Evolutionary conservation across 1,284 basidiomycete species (phyloP).

Genomic region (Cryptococcus neoformans): DNA sequence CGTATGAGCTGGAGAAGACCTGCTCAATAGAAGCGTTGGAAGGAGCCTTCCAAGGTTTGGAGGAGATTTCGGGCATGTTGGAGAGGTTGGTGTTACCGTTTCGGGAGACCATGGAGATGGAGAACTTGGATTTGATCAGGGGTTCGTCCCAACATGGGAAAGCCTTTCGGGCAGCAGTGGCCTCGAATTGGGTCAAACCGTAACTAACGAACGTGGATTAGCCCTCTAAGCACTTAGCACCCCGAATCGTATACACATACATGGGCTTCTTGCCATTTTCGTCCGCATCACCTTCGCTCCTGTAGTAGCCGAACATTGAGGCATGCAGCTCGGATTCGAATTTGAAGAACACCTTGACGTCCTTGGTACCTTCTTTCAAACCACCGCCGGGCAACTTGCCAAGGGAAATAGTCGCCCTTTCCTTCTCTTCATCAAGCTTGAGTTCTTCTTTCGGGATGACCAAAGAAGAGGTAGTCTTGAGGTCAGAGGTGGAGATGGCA

Average conservation of each 20-base stretch:
- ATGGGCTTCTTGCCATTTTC: constrained; percentile 51
- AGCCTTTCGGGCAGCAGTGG: constrained; percentile 77
- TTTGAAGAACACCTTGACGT: constrained; percentile 53
- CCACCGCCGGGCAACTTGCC: constrained; percentile 61
- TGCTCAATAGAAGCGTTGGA: constrained; percentile 32
- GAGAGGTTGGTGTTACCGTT: constrained; percentile 61
- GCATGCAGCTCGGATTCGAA: constrained; percentile 61
- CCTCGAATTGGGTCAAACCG: constrained; percentile 75
- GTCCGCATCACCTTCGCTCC: constrained; percentile 51
- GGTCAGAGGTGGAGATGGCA: constrained; percentile 60
- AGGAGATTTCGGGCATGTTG: constrained; percentile 77
- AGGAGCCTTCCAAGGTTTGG: constrained; percentile 50
- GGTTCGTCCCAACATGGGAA: constrained; percentile 93
- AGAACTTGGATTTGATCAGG: constrained; percentile 82
- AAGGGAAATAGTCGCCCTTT: constrained; percentile 65
- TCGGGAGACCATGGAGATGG: constrained; percentile 77
- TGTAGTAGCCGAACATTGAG: constrained; percentile 58
- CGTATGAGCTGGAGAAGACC: constrained; percentile 39
- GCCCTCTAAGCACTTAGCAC: background rate
- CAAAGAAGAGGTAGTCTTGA: constrained; percentile 57
- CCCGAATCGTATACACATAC: constrained; percentile 19
- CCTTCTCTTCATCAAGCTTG: constrained; percentile 59
- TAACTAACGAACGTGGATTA: constrained; percentile 52
- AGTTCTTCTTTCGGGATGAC: constrained; percentile 50
- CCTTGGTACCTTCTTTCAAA: constrained; percentile 59